Percentiles rank a stretch among this genome's conserved stretches.
Conservation (phyloP, 345 rosid species). For the Litchi chinensis region DNA sequence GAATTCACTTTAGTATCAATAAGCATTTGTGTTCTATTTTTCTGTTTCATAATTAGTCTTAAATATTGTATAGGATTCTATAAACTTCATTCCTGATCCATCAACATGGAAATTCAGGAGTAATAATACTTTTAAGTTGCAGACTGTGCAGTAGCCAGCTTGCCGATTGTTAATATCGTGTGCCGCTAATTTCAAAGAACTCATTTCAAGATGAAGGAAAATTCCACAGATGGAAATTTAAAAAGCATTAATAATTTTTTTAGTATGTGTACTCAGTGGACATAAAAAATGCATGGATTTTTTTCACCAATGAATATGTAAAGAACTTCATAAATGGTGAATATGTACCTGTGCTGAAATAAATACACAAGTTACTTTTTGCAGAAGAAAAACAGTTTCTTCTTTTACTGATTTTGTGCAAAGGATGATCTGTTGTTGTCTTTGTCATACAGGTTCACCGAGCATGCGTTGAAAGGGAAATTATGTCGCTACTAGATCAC, state of each 20-base stretch:
- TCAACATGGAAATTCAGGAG: not conserved
- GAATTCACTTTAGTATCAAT: not conserved
- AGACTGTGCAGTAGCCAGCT: not conserved
- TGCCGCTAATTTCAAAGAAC: too few relatives aligned
- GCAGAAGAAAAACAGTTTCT: not conserved
- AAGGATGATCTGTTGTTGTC: not conserved
- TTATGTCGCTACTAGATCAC: slow-evolving; percentile 85
- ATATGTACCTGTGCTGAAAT: not conserved
- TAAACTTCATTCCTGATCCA: too few relatives aligned
- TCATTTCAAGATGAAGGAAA: not conserved
- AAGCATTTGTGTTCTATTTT: not conserved
- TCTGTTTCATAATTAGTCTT: too few relatives aligned
- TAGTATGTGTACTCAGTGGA: not conserved
- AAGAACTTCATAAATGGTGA: not conserved
- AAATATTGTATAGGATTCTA: too few relatives aligned
- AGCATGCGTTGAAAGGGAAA: slow-evolving; percentile 93
- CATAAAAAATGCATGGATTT: not conserved
- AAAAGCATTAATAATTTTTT: not conserved
- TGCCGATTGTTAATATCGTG: not conserved
- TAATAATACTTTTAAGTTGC: not conserved
- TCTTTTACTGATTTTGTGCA: not conserved
- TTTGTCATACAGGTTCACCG: slow-evolving; percentile 71
- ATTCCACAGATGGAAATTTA: not conserved
- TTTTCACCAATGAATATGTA: not conserved
- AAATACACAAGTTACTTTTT: not conserved